Percentiles rank a stretch among this genome's conserved stretches.
These are phyloP conservation scores for Yarrowia bubula DNA, from an alignment of 805 yeast genomes.

Conservation along the genomic window DNA sequence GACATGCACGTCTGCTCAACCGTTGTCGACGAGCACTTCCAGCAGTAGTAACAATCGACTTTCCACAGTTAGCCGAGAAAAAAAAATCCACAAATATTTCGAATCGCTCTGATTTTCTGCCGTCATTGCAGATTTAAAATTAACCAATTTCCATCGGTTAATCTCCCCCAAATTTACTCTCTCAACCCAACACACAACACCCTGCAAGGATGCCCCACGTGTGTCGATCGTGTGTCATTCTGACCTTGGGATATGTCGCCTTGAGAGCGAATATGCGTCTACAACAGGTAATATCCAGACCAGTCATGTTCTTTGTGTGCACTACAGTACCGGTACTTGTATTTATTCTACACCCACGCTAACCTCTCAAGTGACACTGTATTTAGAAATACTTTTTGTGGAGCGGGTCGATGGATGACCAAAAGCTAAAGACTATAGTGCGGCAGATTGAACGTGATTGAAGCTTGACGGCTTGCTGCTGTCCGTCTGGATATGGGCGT, in stretches of 20 bases:
- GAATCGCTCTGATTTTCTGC: not conserved
- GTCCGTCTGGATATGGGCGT: too few relatives aligned
- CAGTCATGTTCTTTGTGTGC: too few relatives aligned
- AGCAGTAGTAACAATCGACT: too few relatives aligned
- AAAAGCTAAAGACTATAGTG: not conserved
- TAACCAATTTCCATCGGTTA: not conserved
- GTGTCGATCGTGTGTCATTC: conserved; percentile 7
- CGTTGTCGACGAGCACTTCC: not conserved
- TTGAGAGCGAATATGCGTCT: not conserved
- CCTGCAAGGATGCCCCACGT: conserved; percentile 13
- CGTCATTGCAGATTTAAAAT: not conserved
- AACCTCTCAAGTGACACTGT: too few relatives aligned
- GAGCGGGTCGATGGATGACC: too few relatives aligned
- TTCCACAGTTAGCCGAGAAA: too few relatives aligned
- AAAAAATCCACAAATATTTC: not conserved
- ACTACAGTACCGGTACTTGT: too few relatives aligned
- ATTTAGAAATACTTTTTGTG: too few relatives aligned
- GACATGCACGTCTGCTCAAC: not conserved
- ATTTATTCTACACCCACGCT: too few relatives aligned
- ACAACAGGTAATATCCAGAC: not conserved
- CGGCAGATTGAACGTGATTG: not conserved
- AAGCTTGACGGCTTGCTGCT: too few relatives aligned
- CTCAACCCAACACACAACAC: not conserved
- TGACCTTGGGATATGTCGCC: too few relatives aligned
- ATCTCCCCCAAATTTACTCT: not conserved